Conservation (phyloP, 345 rosid species). For the Theobroma cacao region DNA sequence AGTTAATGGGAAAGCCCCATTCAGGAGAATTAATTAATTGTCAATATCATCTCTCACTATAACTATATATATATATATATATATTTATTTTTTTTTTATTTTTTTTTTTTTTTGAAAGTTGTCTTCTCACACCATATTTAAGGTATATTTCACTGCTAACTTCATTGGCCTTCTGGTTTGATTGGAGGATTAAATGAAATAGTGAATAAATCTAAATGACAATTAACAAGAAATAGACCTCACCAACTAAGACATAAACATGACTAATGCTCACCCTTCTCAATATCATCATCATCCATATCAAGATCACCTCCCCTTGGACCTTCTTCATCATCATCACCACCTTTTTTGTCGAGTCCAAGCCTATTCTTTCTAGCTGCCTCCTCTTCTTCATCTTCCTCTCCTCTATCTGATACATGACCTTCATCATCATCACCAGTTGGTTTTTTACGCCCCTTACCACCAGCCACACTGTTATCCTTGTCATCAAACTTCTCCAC, state of each 20-base stretch:
- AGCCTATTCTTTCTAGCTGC: constrained; percentile 81
- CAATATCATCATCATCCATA: constrained; percentile 91
- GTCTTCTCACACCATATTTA: too few species aligned
- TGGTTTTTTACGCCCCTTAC: constrained; percentile 79
- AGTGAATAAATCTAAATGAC: background rate
- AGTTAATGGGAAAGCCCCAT: background rate
- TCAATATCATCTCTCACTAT: background rate
- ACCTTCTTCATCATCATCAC: constrained; percentile 93
- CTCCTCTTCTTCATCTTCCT: constrained; percentile 96
- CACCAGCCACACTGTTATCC: constrained; percentile 52
- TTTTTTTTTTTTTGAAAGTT: too few species aligned
- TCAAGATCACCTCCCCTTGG: constrained; percentile 91
- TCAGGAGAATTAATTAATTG: background rate
- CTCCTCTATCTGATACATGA: constrained; percentile 76
- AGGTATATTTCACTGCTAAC: too few species aligned
- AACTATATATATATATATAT: too few species aligned
- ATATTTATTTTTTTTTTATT: too few species aligned
- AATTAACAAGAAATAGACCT: background rate
- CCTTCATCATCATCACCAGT: constrained; percentile 82
- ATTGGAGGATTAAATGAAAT: background rate
- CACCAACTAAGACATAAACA: background rate
- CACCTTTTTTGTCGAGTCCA: constrained; percentile 64
- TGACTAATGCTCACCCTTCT: constrained; percentile 61
- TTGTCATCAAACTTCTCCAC: constrained; percentile 70
- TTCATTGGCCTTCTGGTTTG: background rate